These are phyloP conservation scores for Solanum infundibuliforme DNA, from an alignment of 257 asterid genomes.

Conservation along the genomic window DNA sequence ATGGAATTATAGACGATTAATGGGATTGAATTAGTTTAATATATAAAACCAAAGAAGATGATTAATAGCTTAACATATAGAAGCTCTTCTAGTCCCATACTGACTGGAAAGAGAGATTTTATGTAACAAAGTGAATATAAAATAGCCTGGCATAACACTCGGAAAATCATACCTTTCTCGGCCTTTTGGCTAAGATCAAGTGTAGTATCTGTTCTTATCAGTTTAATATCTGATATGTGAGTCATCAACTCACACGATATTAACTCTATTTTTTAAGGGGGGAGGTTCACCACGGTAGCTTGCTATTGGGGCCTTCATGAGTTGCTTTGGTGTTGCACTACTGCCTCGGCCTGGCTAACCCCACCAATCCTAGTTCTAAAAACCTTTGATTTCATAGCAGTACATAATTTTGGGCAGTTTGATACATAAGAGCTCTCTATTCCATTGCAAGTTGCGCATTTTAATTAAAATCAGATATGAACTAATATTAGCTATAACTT, in stretches of 20 bases:
- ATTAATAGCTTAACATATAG: background rate
- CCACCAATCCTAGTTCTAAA: background rate
- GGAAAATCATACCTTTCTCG: slow-evolving; percentile 46
- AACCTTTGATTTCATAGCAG: too few species aligned
- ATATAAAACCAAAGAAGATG: background rate
- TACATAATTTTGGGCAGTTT: too few species aligned
- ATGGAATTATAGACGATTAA: too few species aligned
- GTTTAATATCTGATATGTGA: slow-evolving; percentile 12
- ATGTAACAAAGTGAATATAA: too few species aligned
- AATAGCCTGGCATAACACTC: accelerated
- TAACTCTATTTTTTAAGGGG: background rate
- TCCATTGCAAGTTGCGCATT: too few species aligned
- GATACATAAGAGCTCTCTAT: too few species aligned
- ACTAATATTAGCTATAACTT: too few species aligned
- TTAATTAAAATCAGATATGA: too few species aligned
- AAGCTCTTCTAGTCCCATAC: background rate
- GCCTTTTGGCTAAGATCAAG: slow-evolving; percentile 76
- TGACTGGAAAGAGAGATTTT: too few species aligned
- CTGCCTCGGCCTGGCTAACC: background rate
- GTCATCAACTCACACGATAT: background rate
- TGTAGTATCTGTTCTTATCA: slow-evolving; percentile 83
- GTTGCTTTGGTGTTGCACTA: background rate
- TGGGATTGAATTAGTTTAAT: too few species aligned
- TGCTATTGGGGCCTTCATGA: background rate
- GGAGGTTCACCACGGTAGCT: background rate